Base-by-base conservation (phyloP, 176 grass and related monocot species). In the Eleusine coracana region DNA sequence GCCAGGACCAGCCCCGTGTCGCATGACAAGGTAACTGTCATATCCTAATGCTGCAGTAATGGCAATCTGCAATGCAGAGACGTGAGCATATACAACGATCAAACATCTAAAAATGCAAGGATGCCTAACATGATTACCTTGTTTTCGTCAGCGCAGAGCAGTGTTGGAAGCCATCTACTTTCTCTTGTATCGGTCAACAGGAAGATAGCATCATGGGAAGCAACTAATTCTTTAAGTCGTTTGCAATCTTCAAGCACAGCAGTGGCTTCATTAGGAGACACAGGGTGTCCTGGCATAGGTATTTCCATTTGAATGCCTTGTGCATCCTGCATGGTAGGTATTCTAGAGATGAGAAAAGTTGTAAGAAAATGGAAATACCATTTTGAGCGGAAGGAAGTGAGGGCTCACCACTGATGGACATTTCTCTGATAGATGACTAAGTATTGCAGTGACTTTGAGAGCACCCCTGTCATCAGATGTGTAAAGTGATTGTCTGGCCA, bases 11-110 rank as follows among this genome's bases (percentile, higher is more conserved):
- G 96, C 89, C 39, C 96, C 96, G 86, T 98, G 92, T 55, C 92
- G 87, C 96, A 95, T 98, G 41, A 93, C 96, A 84, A 98, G 89
- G 73, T 95, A 95, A 89, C 92, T 95, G 85, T 98, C 96, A 77
- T 95, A 98, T 36, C 96, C 96, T 78, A 98, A 75, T 74, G 96
- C 96, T 84, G 96, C 87, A 36, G 96, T 98, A 44, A 98, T 95
- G 66, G 92, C 87, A 79, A 98, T 91, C 96, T 98, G 88, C 79
- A 82, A 60, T 42, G 68, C 49, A 21, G 71, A 61, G 46, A 21
- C 21, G 89, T 84, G 71, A 87, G 77, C 80, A 79, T 71, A 66
- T 81, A 82, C 50, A 64, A 81, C 37, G 23, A 82, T 13, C 21
- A 15, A 77, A 70, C 15, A 21, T 81, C 28, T 76, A 59, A 29